phyloP scores from a whole-genome alignment of 2,329 filamentous ascomycete genomes.

The Bretziella fagacearum region DNA sequence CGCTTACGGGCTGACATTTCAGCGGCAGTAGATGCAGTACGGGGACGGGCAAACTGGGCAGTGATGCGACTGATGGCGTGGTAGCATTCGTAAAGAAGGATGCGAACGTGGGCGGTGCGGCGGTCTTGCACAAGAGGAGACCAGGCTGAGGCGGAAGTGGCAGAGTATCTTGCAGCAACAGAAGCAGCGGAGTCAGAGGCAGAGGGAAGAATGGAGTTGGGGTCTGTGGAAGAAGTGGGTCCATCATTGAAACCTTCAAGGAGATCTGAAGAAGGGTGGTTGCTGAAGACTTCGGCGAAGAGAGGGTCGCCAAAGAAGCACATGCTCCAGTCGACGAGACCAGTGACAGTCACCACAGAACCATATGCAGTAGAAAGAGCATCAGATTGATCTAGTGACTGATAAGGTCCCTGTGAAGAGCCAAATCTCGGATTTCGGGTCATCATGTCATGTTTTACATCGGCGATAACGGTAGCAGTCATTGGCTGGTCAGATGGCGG shows the following conservation, averaged over 20 bases:
- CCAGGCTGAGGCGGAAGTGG: slow-evolving; percentile 2
- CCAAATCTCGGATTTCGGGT: neutral
- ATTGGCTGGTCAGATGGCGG: neutral
- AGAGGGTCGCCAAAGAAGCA: slow-evolving; percentile 44
- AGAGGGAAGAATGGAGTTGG: neutral
- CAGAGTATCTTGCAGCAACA: slow-evolving; percentile 1
- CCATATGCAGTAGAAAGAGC: neutral
- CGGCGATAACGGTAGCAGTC: neutral
- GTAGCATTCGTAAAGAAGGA: slow-evolving; percentile 42
- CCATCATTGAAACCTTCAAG: slow-evolving; percentile 28
- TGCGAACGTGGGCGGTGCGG: slow-evolving; percentile 27
- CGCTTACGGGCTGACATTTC: slow-evolving; percentile 37
- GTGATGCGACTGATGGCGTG: slow-evolving; percentile 37
- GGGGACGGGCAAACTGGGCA: slow-evolving; percentile 37
- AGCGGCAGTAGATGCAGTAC: slow-evolving; percentile 28
- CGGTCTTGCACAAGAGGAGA: slow-evolving; percentile 26
- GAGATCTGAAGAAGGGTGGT: slow-evolving; percentile 28
- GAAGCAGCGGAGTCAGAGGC: neutral
- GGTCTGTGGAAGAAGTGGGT: neutral
- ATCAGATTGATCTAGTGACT: neutral
- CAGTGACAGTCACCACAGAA: slow-evolving; percentile 25
- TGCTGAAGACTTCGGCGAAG: slow-evolving; percentile 32
- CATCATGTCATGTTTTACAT: neutral
- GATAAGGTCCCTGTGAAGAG: neutral
- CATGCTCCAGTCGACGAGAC: slow-evolving; percentile 41